Base-by-base conservation (phyloP, 306 rosid genomes). In the Gynostemma pentaphyllum region DNA sequence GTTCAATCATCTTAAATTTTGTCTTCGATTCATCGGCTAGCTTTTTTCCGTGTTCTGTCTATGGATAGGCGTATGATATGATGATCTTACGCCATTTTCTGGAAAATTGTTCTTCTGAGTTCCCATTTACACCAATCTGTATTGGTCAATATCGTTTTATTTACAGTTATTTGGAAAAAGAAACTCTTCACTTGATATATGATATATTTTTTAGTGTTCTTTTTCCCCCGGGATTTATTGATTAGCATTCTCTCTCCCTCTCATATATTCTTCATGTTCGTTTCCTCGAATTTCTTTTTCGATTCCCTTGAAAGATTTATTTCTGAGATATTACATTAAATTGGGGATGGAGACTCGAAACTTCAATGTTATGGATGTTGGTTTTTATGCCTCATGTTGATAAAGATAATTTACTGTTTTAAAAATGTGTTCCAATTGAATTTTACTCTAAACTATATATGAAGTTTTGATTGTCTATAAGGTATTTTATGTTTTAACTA, bases 1-100 rank as follows among this genome's bases (percentile, higher is more conserved):
- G 70, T 73, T 64, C 84, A 85, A 69, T 81, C 68, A 30, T 59
- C 77, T 12, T 66, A 18, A 24, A n/a, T n/a, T 29, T 16, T 21
- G 69, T 7, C 15, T 45, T 8, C 45, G 39, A 13, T 52, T 52
- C 37, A 13, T 52, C 22, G 60, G 37, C 39, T 26, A 15, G n/a
- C 60, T 3, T 59, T 36, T 28, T 46, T 46, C 13, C 37, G 7
- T 45, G 22, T 46, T 23, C 60, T 22, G 24, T 52, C 15, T 27
- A 52, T n/a, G 60, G 7, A 0, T 55, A 29, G 62, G 52, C 23
- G 49, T 40, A 41, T 39, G 18, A 8, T 3, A 56, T 62, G 52
- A 27, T 22, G 30, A 16, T 62, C 67, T 39, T 11, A 15, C 14
- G 63, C 57, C 57, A 24, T 51, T 51, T 51, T 5, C 36, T 51